These are phyloP conservation scores for Pterocarpus santalinus DNA, from an alignment of 306 rosid genomes.

Conservation along the genomic window DNA sequence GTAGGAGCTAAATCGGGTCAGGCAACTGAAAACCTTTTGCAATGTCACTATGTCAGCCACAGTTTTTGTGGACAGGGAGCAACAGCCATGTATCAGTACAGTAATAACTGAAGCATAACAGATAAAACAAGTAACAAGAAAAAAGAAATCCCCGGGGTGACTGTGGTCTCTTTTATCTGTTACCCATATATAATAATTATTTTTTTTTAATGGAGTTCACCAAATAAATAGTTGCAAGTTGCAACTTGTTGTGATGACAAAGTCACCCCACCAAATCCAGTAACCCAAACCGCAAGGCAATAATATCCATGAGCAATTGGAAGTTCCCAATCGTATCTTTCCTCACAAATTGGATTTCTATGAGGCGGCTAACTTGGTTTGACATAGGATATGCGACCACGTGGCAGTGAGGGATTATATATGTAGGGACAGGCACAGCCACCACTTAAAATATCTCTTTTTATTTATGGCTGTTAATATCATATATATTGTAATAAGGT, in stretches of 20 bases:
- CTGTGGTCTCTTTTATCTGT: neutral
- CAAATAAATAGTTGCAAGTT: no score
- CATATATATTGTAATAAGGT: slow-evolving; percentile 48
- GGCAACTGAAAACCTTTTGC: neutral
- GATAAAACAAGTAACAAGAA: neutral
- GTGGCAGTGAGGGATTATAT: slow-evolving; percentile 39
- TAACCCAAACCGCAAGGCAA: slow-evolving; percentile 26
- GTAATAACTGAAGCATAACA: neutral
- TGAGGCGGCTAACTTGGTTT: neutral
- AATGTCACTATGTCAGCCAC: neutral
- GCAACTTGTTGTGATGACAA: slow-evolving; percentile 9
- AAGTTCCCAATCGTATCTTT: slow-evolving; percentile 4
- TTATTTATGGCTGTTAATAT: slow-evolving; percentile 37
- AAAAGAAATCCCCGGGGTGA: neutral
- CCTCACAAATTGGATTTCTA: slow-evolving; percentile 11
- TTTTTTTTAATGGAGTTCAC: neutral
- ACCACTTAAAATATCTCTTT: slow-evolving; percentile 43
- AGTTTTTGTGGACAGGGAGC: neutral
- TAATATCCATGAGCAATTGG: neutral
- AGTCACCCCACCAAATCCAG: slow-evolving; percentile 36
- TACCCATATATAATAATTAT: neutral
- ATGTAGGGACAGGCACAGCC: slow-evolving; percentile 9
- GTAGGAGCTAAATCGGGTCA: neutral
- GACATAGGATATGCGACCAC: slow-evolving; percentile 28
- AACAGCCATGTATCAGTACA: neutral